Base-by-base conservation (phyloP, 192 early-diverging fungal species). In the Spizellomyces sp. region DNA sequence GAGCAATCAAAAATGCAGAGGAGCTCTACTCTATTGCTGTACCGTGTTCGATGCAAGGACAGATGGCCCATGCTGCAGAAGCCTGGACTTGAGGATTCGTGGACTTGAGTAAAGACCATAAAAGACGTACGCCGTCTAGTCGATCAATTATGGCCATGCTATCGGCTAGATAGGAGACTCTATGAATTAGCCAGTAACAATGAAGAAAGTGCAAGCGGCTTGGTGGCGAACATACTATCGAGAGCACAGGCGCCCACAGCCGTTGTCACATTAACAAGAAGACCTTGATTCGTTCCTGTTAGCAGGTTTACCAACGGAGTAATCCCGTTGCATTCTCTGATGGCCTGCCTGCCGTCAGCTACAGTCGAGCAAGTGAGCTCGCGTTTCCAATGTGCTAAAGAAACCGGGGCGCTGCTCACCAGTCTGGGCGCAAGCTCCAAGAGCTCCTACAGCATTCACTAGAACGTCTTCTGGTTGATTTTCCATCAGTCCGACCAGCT, bases 1-100 rank as follows among this genome's bases (percentile, higher is more conserved):
- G 27, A 36, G 27, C 27, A 36, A 2, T 36, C 1, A 36, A 36
- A 36, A 36, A 36, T 36, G 27, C 27, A 36, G 3, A 36, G 0
- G 27, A 36, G 27, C 27, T 36, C 1, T 36, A 36, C 27, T 36
- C 27, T 36, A 36, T 36, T 3, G 22, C 70, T 64, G 62, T 80
- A 88, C 86, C 87, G 68, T 89, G 87, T 70, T 88, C 86, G 47
- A 88, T 89, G 70, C 87, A 89, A 0, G 87, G 87, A 9, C 83
- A 89, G 47, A 88, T 89, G 17, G 87, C 87, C 86, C 86, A 89
- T 2, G 87, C 87, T 0, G 87, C 87, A 9, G 81, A 82, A 0
- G 87, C 84, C 73, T 89, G 87, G 3, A 89, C 87, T 9, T 77
- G 74, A 36, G 75, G 86, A 74, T 88, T 88, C 41, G 75, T 54